Evolutionary conservation across 345 rosid species (phyloP).

Genomic region (Crucihimalaya himalaica): DNA sequence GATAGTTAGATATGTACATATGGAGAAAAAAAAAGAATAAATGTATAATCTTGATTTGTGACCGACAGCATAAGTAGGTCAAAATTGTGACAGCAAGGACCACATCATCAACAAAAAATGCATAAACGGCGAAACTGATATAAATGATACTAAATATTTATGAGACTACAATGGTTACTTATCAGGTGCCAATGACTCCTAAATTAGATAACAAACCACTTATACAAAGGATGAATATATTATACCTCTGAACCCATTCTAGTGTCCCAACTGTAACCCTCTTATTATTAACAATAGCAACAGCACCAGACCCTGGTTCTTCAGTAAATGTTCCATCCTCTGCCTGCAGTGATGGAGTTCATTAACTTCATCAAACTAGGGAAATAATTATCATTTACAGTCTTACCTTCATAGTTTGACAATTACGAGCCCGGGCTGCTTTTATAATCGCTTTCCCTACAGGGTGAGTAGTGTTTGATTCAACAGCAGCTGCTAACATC

Average conservation of each 20-base stretch:
- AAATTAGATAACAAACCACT: background rate
- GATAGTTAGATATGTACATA: background rate
- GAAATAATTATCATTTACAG: background rate
- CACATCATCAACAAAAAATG: background rate
- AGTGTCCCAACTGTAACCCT: slow-evolving; percentile 86
- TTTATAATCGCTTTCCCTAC: slow-evolving; percentile 91
- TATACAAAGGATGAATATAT: slow-evolving; percentile 15
- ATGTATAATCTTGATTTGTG: background rate
- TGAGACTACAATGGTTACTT: background rate
- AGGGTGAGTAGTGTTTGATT: slow-evolving; percentile 89
- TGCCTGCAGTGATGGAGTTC: slow-evolving; percentile 48
- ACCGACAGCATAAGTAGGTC: background rate
- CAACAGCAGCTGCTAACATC: slow-evolving; percentile 87
- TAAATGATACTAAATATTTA: background rate
- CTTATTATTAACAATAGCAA: slow-evolving; percentile 63
- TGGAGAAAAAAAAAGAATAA: background rate
- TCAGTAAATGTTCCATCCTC: slow-evolving; percentile 80
- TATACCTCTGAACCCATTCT: slow-evolving; percentile 87
- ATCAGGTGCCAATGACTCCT: slow-evolving; percentile 10
- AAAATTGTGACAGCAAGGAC: background rate
- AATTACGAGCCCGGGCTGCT: slow-evolving; percentile 65
- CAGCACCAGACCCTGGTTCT: slow-evolving; percentile 96
- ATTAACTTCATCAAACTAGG: slow-evolving; percentile 10
- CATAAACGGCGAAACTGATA: background rate
- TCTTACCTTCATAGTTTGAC: slow-evolving; percentile 58